Conservation (phyloP, 192 early-diverging fungal species). For the Rhizoclosmatium sp. region DNA sequence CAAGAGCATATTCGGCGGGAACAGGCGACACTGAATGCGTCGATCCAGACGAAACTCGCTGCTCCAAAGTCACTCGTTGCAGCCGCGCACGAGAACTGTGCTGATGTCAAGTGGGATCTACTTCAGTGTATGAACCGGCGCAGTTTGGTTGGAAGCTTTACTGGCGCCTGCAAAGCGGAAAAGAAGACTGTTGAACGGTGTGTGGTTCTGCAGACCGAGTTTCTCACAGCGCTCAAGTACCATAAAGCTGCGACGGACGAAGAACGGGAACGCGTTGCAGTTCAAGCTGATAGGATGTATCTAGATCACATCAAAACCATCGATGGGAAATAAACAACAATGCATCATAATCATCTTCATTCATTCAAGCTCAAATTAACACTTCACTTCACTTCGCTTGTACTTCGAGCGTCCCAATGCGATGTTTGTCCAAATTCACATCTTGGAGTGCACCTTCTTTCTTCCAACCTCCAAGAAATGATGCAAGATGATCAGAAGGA, state of each 20-base stretch:
- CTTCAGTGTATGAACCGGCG: neutral
- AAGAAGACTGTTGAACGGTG: neutral
- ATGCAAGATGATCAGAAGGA: conserved; percentile 36
- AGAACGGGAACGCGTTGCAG: neutral
- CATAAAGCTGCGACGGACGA: neutral
- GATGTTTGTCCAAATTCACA: neutral
- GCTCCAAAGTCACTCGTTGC: neutral
- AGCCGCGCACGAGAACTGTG: neutral
- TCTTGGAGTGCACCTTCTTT: conserved; percentile 22
- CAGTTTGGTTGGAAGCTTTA: neutral
- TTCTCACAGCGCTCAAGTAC: neutral
- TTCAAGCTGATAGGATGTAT: too few relatives aligned
- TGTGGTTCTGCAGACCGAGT: neutral
- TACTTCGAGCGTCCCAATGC: too few relatives aligned
- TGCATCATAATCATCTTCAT: too few relatives aligned
- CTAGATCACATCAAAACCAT: too few relatives aligned
- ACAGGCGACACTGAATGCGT: neutral
- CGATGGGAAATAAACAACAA: too few relatives aligned
- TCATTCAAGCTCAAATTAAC: too few relatives aligned
- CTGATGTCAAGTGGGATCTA: neutral
- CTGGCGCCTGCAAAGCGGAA: neutral
- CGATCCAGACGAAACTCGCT: neutral
- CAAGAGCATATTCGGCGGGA: neutral
- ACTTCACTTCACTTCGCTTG: too few relatives aligned
- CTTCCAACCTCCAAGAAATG: conserved; percentile 34